Evolutionary conservation across 2,329 filamentous ascomycete species (phyloP), one percentile per base, ranked within the genome.

Genomic region (Metarhizium guizhouense): DNA sequence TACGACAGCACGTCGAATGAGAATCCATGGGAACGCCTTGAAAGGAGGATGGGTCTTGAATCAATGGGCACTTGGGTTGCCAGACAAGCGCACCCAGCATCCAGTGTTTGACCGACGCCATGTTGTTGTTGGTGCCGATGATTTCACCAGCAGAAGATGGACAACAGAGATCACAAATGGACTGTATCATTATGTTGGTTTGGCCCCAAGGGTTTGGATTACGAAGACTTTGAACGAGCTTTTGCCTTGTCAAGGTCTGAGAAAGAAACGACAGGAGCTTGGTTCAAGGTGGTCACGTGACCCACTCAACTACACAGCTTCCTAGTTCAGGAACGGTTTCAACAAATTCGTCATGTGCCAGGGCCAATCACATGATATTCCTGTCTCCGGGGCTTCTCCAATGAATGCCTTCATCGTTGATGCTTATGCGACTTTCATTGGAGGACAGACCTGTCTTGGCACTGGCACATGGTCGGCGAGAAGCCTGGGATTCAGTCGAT

Each of bases 1-100:
- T 91, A 90, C 67, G 80, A 88, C 57, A 79, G 81, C 0, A 78
- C 76, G 56, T 88, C 85, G 58, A 82, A 89, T 62, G 77, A 85
- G 65, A 89, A 92, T 65, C 88, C 88, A 0, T 92, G 88, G 88
- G 79, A 76, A 52, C 68, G 65, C 8, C 68, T 86, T 20, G 83
- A 86, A 67, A 70, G 72, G 61, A 61, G 67, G 6, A 67, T 67
- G 29, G 76, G 76, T 0, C 60, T 85, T 50, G 60, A 69, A 43
- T 58, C 76, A 1, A 65, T 65, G 14, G 79, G 77, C 2, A 64
- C 61, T 0, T 85, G 80, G 81, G 59, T 78, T 14, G 32, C 60
- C 6, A 47, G 53, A 16, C 61, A 57, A 36, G 18, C 34, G 29
- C n/a, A 47, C 2, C 7, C 48, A 36, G n/a, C 11, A 5, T 8